A percentile compares a stretch with the other conserved stretches of the same genome.
Conservation (phyloP, 176 grass and related monocot genomes). For the Zizania latifolia region DNA sequence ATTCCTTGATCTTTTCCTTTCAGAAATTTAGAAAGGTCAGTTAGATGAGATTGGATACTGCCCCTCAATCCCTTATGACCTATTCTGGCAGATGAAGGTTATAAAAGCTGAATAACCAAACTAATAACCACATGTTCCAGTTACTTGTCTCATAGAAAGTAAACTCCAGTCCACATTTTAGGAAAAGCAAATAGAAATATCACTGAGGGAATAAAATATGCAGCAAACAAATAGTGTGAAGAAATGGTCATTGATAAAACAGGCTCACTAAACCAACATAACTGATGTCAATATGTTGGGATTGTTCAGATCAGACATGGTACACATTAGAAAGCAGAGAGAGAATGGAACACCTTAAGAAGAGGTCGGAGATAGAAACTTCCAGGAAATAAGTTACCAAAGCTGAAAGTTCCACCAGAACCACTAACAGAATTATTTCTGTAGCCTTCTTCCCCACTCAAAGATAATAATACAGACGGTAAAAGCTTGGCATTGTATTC, state of each 20-base stretch:
- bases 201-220: constrained; percentile 4
- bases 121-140: background rate
- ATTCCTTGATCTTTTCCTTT: background rate
- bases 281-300: background rate
- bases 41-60: background rate
- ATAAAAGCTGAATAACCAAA: background rate
- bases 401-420: constrained; percentile 70
- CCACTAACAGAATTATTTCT: constrained; percentile 92
- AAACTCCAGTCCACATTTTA: background rate
- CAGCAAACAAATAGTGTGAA: background rate
- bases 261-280: background rate
- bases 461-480: constrained; percentile 81
- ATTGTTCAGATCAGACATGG: background rate
- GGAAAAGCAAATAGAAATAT: background rate
- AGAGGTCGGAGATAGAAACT: constrained; percentile 90
- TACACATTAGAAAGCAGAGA: background rate
- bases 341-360: constrained; percentile 55
- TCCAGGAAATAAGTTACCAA: constrained; percentile 87
- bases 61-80: background rate
- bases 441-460: constrained; percentile 94
- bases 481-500: constrained; percentile 54
- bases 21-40: background rate
- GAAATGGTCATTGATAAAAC: background rate
- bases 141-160: background rate
- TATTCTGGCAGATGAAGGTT: constrained; percentile 11